These are phyloP conservation scores for Amanita muscaria DNA, from an alignment of 768 basidiomycete genomes.

Conservation along the genomic window DNA sequence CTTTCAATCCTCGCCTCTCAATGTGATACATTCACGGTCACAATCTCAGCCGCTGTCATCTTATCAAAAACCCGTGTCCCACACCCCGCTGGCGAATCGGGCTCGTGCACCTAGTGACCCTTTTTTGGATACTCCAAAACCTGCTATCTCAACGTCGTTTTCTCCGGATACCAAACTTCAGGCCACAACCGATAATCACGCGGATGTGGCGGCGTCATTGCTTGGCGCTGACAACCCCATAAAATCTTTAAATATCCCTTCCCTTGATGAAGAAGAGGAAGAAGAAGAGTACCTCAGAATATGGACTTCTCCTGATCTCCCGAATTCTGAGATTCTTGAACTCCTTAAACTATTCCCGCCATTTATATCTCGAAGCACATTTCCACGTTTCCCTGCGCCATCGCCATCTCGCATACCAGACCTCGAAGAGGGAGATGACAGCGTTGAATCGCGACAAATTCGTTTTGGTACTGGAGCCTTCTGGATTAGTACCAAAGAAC, in stretches of 20 bases:
- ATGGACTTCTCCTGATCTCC: conserved; percentile 76
- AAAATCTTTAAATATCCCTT: conserved; percentile 12
- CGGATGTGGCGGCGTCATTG: conserved; percentile 32
- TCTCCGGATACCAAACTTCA: conserved; percentile 27
- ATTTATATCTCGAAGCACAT: conserved; percentile 59
- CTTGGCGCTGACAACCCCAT: conserved; percentile 29
- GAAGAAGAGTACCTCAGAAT: conserved; percentile 47
- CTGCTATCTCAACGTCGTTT: conserved; percentile 48
- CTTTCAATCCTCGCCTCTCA: conserved; percentile 27
- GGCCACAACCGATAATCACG: conserved; percentile 23
- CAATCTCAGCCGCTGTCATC: conserved; percentile 47
- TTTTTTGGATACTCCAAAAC: conserved; percentile 64
- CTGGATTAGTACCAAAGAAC: conserved; percentile 59
- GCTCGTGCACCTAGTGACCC: conserved; percentile 72
- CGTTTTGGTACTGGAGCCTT: conserved; percentile 77
- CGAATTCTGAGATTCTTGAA: conserved; percentile 63
- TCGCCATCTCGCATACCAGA: conserved; percentile 36
- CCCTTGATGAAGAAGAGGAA: conserved; percentile 19
- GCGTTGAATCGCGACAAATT: conserved; percentile 47
- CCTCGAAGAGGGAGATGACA: conserved; percentile 62
- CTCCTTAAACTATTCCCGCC: conserved; percentile 70
- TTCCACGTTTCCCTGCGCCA: conserved; percentile 59
- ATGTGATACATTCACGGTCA: conserved; percentile 41
- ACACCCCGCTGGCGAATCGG: conserved; percentile 43
- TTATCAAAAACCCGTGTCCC: conserved; percentile 31